Evolutionary conservation across 768 basidiomycete species (phyloP), one percentile per base, ranked within the genome.

Genomic region (Crepidotus variabilis): DNA sequence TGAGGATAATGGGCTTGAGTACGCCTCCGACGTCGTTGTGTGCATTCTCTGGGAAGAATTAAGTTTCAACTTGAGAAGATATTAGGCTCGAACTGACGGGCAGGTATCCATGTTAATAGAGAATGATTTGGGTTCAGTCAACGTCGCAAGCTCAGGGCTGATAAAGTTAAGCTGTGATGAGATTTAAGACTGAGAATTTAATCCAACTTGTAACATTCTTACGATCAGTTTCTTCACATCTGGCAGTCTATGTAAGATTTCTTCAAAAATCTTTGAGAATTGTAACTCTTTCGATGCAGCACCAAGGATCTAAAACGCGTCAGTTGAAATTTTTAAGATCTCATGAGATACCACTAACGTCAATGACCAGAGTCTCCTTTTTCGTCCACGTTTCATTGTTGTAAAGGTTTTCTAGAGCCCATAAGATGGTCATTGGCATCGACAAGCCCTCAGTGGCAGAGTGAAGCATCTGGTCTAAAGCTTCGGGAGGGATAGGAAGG

Each of bases 181-280:
- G 6, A 54, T 48, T 28, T 50, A 10, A 39, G 32, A 6, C 14
- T 18, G 7, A 45, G 33, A 11, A 24, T 28, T 28, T 14, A 43
- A 11, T 14, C 8, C 13, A 47, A 49, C 18, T 11, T 20, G n/a
- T 13, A 34, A 6, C 11, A 28, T n/a, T 20, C 47, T 22, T 55
- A 71, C 73, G 60, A 67, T 65, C 23, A 74, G 56, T 0, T 49
- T 61, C 24, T 71, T 66, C 9, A 72, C 64, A 32, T 57, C 53
- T 3, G 72, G 73, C 16, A 71, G 57, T 28, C 72, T 65, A 54
- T 74, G 72, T 7, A 74, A 50, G n/a, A 73, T 68, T 50, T 73
- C 72, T 54, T 74, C 73, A 52, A 74, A 73, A 13, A 49, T 49
- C n/a, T 49, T 5, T 22, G 47, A 49, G 24, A 13, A 28, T 22